Evolutionary conservation across 2,329 filamentous ascomycete genomes (phyloP), one percentile per base, ranked within the genome.

Genomic region (Sarocladium oryzae): DNA sequence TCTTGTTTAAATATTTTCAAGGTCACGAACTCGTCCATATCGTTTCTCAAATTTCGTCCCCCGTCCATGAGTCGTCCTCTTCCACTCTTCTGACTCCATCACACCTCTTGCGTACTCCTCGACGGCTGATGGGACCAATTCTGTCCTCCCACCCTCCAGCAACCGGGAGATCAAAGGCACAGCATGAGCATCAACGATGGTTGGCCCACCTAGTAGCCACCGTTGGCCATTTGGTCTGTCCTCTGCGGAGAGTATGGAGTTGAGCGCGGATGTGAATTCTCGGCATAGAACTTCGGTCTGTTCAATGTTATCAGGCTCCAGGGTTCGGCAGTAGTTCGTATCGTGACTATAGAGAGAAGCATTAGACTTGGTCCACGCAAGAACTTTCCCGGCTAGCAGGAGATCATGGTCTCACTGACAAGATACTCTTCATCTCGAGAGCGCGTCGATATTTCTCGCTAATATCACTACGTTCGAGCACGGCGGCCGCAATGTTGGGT

Each of bases 371-470:
- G 50, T n/a, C n/a, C n/a, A n/a, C n/a, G n/a, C n/a, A n/a, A n/a
- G n/a, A n/a, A n/a, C n/a, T n/a, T n/a, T n/a, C 38, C 51, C 38
- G 9, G 30, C 26, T 24, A n/a, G n/a, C 46, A 21, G 23, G 7
- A 2, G 15, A 5, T 33, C n/a, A 35, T 1, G n/a, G 13, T 13
- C 30, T n/a, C 15, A 62, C 63, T 59, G 57, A 65, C 62, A 61
- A 62, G 18, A 64, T 45, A 20, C 59, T 64, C 41, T 63, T 63
- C 24, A 64, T 60, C 54, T 66, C 63, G 4, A 66, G 56, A 2
- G 59, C 59, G 32, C 63, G 57, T 2, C 63, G 63, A 40, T 64
- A 57, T 9, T 49, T 45, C 30, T 59, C 58, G 7, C 60, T 57
- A 6, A 66, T 54, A 15, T 56, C 56, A 4, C 55, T 54, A 15